Evolutionary conservation across 192 early-diverging fungal genomes (phyloP).

Genomic region (Pilobolus umbonatus): DNA sequence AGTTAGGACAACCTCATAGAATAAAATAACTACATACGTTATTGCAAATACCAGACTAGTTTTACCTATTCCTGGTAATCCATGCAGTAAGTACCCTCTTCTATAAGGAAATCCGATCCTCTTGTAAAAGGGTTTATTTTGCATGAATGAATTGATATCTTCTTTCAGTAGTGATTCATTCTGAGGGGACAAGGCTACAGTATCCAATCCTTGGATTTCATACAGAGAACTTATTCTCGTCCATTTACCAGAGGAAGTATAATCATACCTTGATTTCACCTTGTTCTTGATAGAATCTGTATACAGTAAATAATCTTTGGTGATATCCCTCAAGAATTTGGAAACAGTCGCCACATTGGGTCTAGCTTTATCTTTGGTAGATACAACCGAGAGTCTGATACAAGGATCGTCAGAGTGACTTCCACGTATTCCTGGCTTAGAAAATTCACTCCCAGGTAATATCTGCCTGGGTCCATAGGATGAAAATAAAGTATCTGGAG

Average conservation of each 20-base stretch:
- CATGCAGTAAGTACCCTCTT: constrained; percentile 42
- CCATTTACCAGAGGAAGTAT: constrained; percentile 25
- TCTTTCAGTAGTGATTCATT: constrained; percentile 42
- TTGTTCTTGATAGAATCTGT: constrained; percentile 14
- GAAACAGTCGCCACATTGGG: constrained; percentile 15
- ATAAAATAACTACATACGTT: constrained; percentile 16
- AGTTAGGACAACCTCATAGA: neutral
- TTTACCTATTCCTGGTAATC: constrained; percentile 41
- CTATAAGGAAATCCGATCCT: constrained; percentile 60
- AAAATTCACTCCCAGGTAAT: constrained; percentile 5
- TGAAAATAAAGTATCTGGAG: neutral
- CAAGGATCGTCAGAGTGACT: neutral
- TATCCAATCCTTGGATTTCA: constrained; percentile 39
- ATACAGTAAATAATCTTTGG: constrained; percentile 24
- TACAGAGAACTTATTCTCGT: constrained; percentile 15
- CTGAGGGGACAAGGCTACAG: constrained; percentile 48
- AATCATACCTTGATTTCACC: constrained; percentile 21
- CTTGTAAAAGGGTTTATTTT: constrained; percentile 52
- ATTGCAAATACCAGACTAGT: constrained; percentile 40
- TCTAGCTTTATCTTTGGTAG: neutral
- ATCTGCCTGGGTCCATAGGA: no score
- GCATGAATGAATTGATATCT: constrained; percentile 49
- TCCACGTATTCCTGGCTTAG: constrained; percentile 2
- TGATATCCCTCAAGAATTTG: constrained; percentile 4
- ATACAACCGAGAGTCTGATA: neutral